Evolutionary conservation across 2,329 filamentous ascomycete species (phyloP).

Genomic region (Colletotrichum tropicale): DNA sequence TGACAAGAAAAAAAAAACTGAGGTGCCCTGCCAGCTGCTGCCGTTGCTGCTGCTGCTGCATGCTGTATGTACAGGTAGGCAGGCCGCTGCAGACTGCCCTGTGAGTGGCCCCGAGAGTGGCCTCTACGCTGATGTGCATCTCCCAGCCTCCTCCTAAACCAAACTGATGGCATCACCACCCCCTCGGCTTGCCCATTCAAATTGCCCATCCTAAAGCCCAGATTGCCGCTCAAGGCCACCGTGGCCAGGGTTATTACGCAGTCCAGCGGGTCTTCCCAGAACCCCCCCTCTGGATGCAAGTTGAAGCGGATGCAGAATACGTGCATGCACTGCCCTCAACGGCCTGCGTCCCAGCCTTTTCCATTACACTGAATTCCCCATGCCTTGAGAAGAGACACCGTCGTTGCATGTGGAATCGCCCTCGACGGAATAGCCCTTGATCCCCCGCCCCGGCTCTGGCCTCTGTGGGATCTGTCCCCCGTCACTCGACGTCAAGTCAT

Average conservation of each 20-base stretch:
- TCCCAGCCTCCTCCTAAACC: conserved; percentile 5
- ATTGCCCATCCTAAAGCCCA: background rate
- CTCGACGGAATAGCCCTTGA: background rate
- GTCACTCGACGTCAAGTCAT: background rate
- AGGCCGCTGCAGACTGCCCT: background rate
- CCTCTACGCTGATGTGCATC: conserved; percentile 2
- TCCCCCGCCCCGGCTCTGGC: background rate
- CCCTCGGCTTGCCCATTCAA: background rate
- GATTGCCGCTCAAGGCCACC: background rate
- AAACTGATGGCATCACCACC: conserved; percentile 12
- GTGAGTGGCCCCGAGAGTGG: background rate
- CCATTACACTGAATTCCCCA: background rate
- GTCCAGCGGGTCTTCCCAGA: background rate
- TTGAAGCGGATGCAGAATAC: background rate
- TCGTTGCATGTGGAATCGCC: background rate
- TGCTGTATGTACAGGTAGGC: background rate
- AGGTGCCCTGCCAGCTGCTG: background rate
- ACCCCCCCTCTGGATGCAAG: background rate
- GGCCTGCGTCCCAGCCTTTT: conserved; percentile 10
- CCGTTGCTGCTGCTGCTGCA: background rate
- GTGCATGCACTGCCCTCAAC: conserved; percentile 9
- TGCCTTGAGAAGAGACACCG: background rate
- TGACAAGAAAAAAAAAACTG: background rate
- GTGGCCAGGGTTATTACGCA: background rate
- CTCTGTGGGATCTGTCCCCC: background rate